Evolutionary conservation across 2,329 filamentous ascomycete species (phyloP).

Genomic region (Fusarium palustre): DNA sequence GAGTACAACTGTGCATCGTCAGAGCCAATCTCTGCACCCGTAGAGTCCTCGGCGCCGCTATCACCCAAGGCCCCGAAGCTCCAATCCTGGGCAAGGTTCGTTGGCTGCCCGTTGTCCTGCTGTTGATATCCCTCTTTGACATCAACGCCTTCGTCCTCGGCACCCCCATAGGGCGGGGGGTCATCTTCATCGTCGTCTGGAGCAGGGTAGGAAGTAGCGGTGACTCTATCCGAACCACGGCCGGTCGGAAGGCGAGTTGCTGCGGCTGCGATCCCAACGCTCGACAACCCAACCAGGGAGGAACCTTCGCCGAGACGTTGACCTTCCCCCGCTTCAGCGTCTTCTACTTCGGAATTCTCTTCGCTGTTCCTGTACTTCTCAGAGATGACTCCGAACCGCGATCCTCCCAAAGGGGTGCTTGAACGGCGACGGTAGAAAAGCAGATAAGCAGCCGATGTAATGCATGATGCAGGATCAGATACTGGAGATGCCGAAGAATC

Average conservation of each 20-base stretch:
- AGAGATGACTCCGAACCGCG: constrained; percentile 77
- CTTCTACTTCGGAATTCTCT: constrained; percentile 60
- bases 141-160: constrained; percentile 63
- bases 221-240: constrained; percentile 63
- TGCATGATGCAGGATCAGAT: constrained; percentile 69
- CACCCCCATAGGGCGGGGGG: constrained; percentile 53
- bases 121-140: constrained; percentile 52
- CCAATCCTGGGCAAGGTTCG: constrained; percentile 58
- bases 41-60: constrained; percentile 50
- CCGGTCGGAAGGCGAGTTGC: constrained; percentile 75
- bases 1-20: constrained; percentile 59
- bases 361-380: constrained; percentile 68
- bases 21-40: constrained; percentile 55
- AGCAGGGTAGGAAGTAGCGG: constrained; percentile 45
- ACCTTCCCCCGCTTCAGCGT: constrained; percentile 77
- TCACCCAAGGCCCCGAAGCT: constrained; percentile 57
- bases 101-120: constrained; percentile 45
- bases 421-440: constrained; percentile 95
- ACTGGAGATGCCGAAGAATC: constrained; percentile 78
- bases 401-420: constrained; percentile 79
- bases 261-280: constrained; percentile 83
- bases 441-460: constrained; percentile 86
- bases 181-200: constrained; percentile 49
- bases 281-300: constrained; percentile 92
- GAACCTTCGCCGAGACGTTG: constrained; percentile 84